These are phyloP conservation scores for Russula vinacea DNA, from an alignment of 768 basidiomycete species.

Conservation along the genomic window DNA sequence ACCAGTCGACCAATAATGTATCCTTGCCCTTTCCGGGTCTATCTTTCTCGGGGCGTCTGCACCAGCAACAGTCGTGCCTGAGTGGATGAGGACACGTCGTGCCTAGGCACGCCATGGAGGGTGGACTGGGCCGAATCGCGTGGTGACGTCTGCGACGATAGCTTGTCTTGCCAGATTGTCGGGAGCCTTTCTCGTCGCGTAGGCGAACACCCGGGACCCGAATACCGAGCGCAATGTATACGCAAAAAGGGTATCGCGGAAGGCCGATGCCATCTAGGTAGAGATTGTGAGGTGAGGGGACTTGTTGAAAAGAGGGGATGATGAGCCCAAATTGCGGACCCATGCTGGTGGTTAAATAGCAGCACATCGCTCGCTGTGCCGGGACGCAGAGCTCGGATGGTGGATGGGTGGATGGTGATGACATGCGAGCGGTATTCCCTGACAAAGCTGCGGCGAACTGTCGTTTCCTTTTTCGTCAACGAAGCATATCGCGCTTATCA, in stretches of 20 bases:
- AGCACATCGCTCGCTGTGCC: background rate
- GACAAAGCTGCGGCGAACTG: no score
- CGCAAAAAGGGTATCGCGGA: constrained; percentile 37
- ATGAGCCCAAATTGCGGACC: background rate
- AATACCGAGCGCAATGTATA: constrained; percentile 35
- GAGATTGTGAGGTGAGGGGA: background rate
- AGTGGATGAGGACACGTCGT: constrained; percentile 11
- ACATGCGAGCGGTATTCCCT: background rate
- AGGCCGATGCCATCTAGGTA: constrained; percentile 25
- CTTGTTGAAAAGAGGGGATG: constrained; percentile 7
- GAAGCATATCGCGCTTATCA: no score
- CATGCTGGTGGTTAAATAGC: constrained; percentile 19
- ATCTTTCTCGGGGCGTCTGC: background rate
- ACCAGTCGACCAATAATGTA: constrained; percentile 33
- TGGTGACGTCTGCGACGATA: constrained; percentile 10
- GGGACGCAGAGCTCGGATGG: background rate
- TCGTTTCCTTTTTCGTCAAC: no score
- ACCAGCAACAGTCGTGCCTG: background rate
- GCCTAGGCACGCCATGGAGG: background rate
- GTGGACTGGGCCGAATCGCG: background rate
- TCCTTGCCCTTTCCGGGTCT: constrained; percentile 27
- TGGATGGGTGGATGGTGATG: background rate
- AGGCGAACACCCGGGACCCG: constrained; percentile 29
- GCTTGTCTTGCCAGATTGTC: constrained; percentile 24
- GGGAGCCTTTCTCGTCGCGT: constrained; percentile 26